Percentiles rank a stretch among this genome's conserved stretches.
These are phyloP conservation scores for Aspergillus funiculosus DNA, from an alignment of 495 filamentous ascomycete species.

Conservation along the genomic window DNA sequence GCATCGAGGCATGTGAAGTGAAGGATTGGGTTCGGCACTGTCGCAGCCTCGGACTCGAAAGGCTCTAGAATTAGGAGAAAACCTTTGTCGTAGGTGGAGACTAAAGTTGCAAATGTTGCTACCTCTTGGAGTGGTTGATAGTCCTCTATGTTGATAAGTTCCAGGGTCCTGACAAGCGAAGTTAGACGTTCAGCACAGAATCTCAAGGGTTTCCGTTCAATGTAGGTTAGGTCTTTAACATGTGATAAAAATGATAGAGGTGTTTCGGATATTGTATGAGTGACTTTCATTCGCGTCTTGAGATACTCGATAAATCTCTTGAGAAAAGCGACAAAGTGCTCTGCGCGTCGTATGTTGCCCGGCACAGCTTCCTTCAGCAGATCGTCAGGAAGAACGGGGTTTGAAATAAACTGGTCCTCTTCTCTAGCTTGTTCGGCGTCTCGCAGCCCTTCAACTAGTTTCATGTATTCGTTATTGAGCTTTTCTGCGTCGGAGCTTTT, in stretches of 20 bases:
- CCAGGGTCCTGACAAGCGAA: slow-evolving; percentile 89
- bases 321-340: slow-evolving; percentile 93
- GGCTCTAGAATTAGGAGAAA: slow-evolving; percentile 95
- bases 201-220: slow-evolving; percentile 90
- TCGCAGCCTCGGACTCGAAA: slow-evolving; percentile 91
- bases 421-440: slow-evolving; percentile 82
- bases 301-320: slow-evolving; percentile 97
- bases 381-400: slow-evolving; percentile 52
- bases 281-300: slow-evolving; percentile 97
- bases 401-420: slow-evolving; percentile 95
- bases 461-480: slow-evolving; percentile 89
- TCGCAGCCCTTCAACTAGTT: slow-evolving; percentile 87
- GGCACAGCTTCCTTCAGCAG: slow-evolving; percentile 78
- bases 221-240: slow-evolving; percentile 91
- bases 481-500: slow-evolving; percentile 86
- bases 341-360: slow-evolving; percentile 91
- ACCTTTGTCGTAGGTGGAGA: slow-evolving; percentile 95
- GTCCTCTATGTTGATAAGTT: slow-evolving; percentile 96
- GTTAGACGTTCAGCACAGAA: slow-evolving; percentile 96
- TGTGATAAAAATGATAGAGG: slow-evolving; percentile 90
- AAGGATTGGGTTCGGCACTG: slow-evolving; percentile 89
- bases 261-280: slow-evolving; percentile 94
- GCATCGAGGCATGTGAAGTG: slow-evolving; percentile 98
- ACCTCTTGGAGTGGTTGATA: slow-evolving; percentile 97
- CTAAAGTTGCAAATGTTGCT: slow-evolving; percentile 95